phyloP scores from a whole-genome alignment of 352 stramenopile genomes.

The Lagenidium giganteum region DNA sequence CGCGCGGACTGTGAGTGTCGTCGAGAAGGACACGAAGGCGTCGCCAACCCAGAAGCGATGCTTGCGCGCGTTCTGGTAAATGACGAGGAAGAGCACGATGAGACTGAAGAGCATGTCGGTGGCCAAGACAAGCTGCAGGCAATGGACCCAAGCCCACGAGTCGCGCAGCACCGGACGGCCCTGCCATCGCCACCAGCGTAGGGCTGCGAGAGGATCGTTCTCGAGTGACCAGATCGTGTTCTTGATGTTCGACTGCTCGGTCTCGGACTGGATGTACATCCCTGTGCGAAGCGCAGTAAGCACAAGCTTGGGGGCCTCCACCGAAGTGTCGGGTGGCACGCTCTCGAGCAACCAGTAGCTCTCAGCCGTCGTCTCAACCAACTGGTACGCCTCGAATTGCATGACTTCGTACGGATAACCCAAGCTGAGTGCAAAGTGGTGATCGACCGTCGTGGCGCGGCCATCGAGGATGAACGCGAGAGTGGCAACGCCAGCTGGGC shows the following conservation, averaged over 20 bases:
- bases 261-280: slow-evolving; percentile 14
- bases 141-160: not conserved
- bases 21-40: not conserved
- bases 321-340: not conserved
- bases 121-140: not conserved
- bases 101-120: not conserved
- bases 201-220: slow-evolving; percentile 1
- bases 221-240: slow-evolving; percentile 17
- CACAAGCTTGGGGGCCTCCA: slow-evolving; percentile 7
- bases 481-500: slow-evolving; percentile 5
- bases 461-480: slow-evolving; percentile 12
- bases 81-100: not conserved
- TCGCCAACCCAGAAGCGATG: not conserved
- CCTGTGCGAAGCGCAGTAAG: slow-evolving; percentile 17
- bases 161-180: not conserved
- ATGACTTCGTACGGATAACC: slow-evolving; percentile 12
- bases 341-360: slow-evolving; percentile 12
- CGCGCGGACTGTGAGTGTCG: not conserved
- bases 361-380: slow-evolving; percentile 2
- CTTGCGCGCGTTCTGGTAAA: not conserved
- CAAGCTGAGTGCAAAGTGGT: not conserved
- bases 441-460: not conserved
- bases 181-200: slow-evolving; percentile 6
- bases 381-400: slow-evolving; percentile 6
- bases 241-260: slow-evolving; percentile 27